Evolutionary conservation across 768 basidiomycete species (phyloP), one percentile per base, ranked within the genome.

Genomic region (Crucibulum laeve): DNA sequence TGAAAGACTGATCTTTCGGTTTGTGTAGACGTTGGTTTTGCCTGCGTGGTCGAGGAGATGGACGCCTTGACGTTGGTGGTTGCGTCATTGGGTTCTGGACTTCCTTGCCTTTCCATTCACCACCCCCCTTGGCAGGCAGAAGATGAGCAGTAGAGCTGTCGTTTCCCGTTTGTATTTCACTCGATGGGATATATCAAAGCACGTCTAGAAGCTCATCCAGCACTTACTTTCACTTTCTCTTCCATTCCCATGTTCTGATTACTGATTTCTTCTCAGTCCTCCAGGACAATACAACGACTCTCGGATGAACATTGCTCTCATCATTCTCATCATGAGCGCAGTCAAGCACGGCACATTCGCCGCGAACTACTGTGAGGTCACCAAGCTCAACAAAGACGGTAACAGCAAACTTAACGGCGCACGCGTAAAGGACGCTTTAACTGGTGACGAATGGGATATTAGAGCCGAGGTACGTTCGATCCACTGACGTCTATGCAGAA

Each of bases 201-300:
- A n/a, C n/a, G n/a, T n/a, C n/a, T n/a, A n/a, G n/a, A n/a, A n/a
- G n/a, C n/a, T n/a, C n/a, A n/a, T n/a, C n/a, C n/a, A n/a, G n/a
- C n/a, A n/a, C n/a, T n/a, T n/a, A n/a, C n/a, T n/a, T n/a, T n/a
- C n/a, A n/a, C n/a, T n/a, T n/a, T n/a, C n/a, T n/a, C n/a, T n/a
- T n/a, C n/a, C 8, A 8, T n/a, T 8, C n/a, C n/a, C 8, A 8
- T 30, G 8, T 30, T n/a, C 8, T 30, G 28, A 30, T 8, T 30
- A n/a, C 64, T 61, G 57, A 40, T 45, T 22, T 43, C 26, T 40
- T 37, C 28, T 6, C n/a, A n/a, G 25, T 6, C 15, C 18, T 8
- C 22, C 38, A 93, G 91, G 93, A 43, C 95, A 97, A 67, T 96
- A 99, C 67, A 99, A 99, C 56, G 96, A 99, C 55, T 87, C 95